Evolutionary conservation across 495 filamentous ascomycete genomes (phyloP).

Genomic region (Copromyces sp.): DNA sequence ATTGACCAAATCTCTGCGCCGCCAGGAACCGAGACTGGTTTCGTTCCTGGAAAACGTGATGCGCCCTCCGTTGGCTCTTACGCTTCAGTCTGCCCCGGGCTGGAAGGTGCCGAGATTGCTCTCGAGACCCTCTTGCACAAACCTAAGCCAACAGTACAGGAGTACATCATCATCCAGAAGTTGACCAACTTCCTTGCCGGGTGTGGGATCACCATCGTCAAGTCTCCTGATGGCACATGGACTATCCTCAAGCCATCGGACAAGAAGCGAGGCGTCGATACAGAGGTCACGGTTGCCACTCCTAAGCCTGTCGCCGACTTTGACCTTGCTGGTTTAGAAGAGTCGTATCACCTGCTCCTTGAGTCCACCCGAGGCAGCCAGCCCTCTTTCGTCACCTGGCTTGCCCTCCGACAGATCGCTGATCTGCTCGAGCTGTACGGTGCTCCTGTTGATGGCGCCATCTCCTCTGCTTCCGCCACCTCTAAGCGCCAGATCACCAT

Average conservation of each 20-base stretch:
- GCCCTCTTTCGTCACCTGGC: constrained; percentile 15
- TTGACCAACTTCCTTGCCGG: constrained; percentile 25
- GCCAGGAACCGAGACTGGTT: constrained; percentile 2
- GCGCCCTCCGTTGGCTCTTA: constrained; percentile 6
- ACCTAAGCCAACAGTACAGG: constrained; percentile 14
- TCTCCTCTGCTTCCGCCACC: neutral
- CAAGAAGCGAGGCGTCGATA: constrained; percentile 6
- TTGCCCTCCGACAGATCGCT: constrained; percentile 16
- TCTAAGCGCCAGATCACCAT: constrained; percentile 23
- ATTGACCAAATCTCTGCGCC: constrained; percentile 7
- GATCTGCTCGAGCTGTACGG: constrained; percentile 22
- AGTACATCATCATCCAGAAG: constrained; percentile 17
- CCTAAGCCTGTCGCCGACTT: constrained; percentile 1
- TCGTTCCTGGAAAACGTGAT: constrained; percentile 2
- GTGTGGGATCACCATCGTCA: constrained; percentile 29
- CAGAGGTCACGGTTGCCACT: neutral
- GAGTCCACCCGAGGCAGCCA: constrained; percentile 1
- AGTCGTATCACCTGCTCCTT: constrained; percentile 9
- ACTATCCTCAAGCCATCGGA: constrained; percentile 26
- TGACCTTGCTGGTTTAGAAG: constrained; percentile 11
- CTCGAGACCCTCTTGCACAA: constrained; percentile 14
- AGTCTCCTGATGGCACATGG: constrained; percentile 26
- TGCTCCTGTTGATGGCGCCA: constrained; percentile 6
- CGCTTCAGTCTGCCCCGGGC: constrained; percentile 9
- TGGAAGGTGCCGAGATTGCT: constrained; percentile 12